These are phyloP conservation scores for Annulohypoxylon truncatum DNA, from an alignment of 2,329 filamentous ascomycete genomes.

Conservation along the genomic window DNA sequence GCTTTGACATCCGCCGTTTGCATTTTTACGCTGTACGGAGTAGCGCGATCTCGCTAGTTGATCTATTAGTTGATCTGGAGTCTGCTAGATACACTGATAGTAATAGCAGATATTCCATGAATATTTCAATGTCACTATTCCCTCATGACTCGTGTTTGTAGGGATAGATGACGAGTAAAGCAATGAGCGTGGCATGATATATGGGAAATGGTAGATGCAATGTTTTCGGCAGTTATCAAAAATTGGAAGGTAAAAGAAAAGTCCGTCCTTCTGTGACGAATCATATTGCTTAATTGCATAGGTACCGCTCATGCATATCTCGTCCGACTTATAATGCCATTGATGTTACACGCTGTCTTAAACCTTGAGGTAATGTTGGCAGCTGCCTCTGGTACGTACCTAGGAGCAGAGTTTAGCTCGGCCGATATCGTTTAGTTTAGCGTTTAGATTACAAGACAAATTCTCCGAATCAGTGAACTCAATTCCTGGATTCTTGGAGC, in stretches of 20 bases:
- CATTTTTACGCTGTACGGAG: conserved; percentile 12
- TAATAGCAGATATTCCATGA: background rate
- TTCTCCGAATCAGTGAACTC: conserved; percentile 28
- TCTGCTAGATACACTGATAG: background rate
- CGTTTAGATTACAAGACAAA: conserved; percentile 23
- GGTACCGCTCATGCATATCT: background rate
- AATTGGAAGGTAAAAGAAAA: background rate
- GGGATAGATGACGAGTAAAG: background rate
- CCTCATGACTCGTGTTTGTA: background rate
- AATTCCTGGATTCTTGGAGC: background rate
- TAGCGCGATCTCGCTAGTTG: background rate
- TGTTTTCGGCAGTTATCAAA: background rate
- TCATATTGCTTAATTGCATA: background rate
- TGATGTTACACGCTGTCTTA: conserved; percentile 8
- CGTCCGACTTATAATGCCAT: conserved; percentile 10
- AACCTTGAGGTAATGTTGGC: background rate
- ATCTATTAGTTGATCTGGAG: background rate
- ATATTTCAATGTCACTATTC: background rate
- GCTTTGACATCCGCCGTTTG: conserved; percentile 17
- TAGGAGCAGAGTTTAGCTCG: background rate
- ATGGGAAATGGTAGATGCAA: background rate
- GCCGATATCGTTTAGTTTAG: background rate
- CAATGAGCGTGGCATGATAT: background rate
- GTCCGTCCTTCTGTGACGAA: background rate
- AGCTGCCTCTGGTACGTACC: background rate